A percentile compares a stretch with the other conserved stretches of the same genome.
Evolutionary conservation across 192 early-diverging fungal genomes (phyloP).

Genomic region (Mortierella claussenii): DNA sequence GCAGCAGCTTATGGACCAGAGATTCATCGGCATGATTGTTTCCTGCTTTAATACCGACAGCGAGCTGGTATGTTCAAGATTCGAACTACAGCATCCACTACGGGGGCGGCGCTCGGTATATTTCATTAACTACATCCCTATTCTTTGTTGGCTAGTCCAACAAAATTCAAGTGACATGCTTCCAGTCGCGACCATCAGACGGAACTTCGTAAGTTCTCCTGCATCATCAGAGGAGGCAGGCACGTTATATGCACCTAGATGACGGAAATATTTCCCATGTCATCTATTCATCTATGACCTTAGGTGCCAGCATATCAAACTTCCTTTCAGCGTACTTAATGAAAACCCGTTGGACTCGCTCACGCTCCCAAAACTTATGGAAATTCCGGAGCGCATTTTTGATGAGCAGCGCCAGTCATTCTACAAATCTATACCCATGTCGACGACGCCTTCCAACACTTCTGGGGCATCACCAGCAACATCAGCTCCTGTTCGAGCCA

Average conservation of each 20-base stretch:
- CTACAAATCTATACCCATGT: slow-evolving; percentile 53
- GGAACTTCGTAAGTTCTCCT: slow-evolving; percentile 11
- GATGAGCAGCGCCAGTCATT: slow-evolving; percentile 58
- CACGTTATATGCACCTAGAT: too few species aligned
- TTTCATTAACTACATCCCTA: background rate
- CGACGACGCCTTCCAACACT: background rate
- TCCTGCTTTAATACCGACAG: slow-evolving; percentile 59
- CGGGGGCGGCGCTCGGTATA: too few species aligned
- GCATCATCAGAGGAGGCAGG: too few species aligned
- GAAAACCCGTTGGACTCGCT: slow-evolving; percentile 45
- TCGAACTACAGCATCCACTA: too few species aligned
- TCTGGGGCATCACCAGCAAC: background rate
- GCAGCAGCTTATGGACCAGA: slow-evolving; percentile 60
- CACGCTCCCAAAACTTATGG: slow-evolving; percentile 44
- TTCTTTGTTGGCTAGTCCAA: slow-evolving; percentile 34
- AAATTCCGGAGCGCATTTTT: slow-evolving; percentile 51
- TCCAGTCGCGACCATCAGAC: slow-evolving; percentile 44
- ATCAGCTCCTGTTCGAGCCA: background rate
- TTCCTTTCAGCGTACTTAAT: slow-evolving; percentile 47
- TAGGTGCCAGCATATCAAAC: slow-evolving; percentile 42
- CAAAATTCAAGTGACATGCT: slow-evolving; percentile 59
- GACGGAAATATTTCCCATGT: too few species aligned
- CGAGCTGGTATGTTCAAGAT: slow-evolving; percentile 52
- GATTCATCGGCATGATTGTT: slow-evolving; percentile 63
- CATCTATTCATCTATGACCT: too few species aligned